phyloP scores from a whole-genome alignment of 352 stramenopile species.

The Pythium pyrilobum region DNA sequence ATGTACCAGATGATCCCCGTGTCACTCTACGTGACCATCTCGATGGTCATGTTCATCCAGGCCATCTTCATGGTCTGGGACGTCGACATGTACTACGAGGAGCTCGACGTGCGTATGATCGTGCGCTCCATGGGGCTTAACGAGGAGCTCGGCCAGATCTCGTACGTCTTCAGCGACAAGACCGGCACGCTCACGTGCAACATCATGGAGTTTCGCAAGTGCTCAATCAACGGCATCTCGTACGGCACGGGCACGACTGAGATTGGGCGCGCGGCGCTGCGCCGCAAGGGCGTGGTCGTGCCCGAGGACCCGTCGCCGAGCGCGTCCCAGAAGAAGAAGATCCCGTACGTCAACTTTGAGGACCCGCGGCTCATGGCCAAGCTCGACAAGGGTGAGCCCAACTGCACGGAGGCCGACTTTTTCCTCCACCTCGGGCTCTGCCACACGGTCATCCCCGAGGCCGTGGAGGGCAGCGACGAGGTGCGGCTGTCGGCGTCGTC shows the following conservation, averaged over 20 bases:
- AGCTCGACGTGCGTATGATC: conserved; percentile 86
- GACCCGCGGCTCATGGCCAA: conserved; percentile 44
- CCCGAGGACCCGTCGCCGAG: conserved; percentile 30
- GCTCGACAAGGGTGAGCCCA: conserved; percentile 30
- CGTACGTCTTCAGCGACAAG: conserved; percentile 97
- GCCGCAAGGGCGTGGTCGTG: conserved; percentile 54
- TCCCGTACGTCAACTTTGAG: conserved; percentile 82
- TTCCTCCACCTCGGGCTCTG: conserved; percentile 82
- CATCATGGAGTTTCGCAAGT: conserved; percentile 96
- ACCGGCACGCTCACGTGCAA: conserved; percentile 99
- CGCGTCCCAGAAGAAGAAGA: conserved; percentile 21
- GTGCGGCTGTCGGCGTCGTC: conserved; percentile 75
- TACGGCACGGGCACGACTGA: conserved; percentile 89
- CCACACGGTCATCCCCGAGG: conserved; percentile 73
- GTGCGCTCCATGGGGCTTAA: conserved; percentile 83
- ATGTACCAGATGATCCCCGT: conserved; percentile 97
- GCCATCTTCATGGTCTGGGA: conserved; percentile 92
- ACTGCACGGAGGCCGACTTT: conserved; percentile 61
- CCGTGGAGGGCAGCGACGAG: conserved; percentile 39
- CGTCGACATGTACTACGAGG: conserved; percentile 89
- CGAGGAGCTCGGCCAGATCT: conserved; percentile 91
- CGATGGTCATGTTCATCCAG: conserved; percentile 94
- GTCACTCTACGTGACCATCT: conserved; percentile 97
- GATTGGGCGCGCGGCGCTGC: conserved; percentile 64
- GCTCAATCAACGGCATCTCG: conserved; percentile 87